Conservation (phyloP, 176 grass and related monocot genomes). For the Paspalum notatum region DNA sequence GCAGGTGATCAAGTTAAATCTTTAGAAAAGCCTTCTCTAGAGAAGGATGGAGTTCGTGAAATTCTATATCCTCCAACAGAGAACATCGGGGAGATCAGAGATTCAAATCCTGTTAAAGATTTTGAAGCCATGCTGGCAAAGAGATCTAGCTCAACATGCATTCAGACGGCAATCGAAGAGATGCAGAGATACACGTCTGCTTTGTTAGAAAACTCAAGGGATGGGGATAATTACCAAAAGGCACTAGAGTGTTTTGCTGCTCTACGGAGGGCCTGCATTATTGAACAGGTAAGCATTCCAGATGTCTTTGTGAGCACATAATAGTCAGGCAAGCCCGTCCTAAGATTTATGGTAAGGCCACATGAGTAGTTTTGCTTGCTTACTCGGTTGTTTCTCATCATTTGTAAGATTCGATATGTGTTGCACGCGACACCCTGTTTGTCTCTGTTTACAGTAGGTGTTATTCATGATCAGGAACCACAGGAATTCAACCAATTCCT, state of each 20-base stretch:
- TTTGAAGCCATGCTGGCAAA: slow-evolving; percentile 85
- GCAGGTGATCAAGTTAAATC: slow-evolving; percentile 45
- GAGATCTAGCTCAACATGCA: slow-evolving; percentile 76
- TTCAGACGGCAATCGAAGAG: slow-evolving; percentile 72
- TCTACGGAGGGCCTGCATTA: slow-evolving; percentile 79
- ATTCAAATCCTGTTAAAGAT: slow-evolving; percentile 81
- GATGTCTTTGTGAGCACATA: slow-evolving; percentile 3
- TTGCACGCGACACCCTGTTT: not conserved
- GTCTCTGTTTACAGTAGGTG: not conserved
- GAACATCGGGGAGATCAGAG: slow-evolving; percentile 56
- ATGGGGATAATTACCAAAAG: slow-evolving; percentile 59
- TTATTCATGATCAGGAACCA: slow-evolving; percentile 65
- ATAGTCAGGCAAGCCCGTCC: not conserved
- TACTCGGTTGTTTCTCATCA: not conserved
- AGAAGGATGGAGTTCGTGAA: slow-evolving; percentile 42
- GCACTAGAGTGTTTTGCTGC: slow-evolving; percentile 78
- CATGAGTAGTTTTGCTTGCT: not conserved
- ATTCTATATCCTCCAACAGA: slow-evolving; percentile 47
- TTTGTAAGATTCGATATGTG: not conserved
- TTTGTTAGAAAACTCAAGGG: slow-evolving; percentile 65
- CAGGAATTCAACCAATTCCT: slow-evolving; percentile 81
- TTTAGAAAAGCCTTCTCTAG: slow-evolving; percentile 41
- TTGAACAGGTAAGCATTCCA: slow-evolving; percentile 75
- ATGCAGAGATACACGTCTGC: slow-evolving; percentile 65
- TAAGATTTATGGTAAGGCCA: slow-evolving; percentile 20